A percentile compares a stretch with the other conserved stretches of the same genome.
These are phyloP conservation scores for Tetrapisispora phaffii DNA, from an alignment of 805 yeast genomes.

Conservation along the genomic window DNA sequence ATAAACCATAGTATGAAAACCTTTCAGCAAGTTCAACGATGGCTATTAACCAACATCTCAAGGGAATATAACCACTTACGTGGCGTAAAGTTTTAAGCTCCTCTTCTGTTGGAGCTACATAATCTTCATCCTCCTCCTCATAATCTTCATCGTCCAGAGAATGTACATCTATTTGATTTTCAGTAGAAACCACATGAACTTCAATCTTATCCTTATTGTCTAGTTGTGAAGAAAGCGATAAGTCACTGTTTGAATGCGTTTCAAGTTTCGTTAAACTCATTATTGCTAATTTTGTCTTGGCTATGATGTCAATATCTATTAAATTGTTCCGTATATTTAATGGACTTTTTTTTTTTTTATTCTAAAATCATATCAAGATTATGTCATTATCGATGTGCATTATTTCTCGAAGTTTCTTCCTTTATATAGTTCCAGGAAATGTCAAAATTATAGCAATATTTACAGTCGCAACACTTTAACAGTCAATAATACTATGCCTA, in stretches of 20 bases:
- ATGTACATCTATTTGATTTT: neutral
- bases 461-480: too few species aligned
- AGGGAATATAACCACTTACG: slow-evolving; percentile 38
- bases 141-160: neutral
- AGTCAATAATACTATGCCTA: too few species aligned
- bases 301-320: too few species aligned
- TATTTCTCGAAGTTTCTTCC: too few species aligned
- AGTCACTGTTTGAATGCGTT: neutral
- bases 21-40: slow-evolving; percentile 73
- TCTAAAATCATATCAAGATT: too few species aligned
- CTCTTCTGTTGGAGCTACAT: slow-evolving; percentile 22
- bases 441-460: too few species aligned
- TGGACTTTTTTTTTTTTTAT: too few species aligned
- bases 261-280: neutral
- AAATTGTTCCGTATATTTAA: too few species aligned
- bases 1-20: slow-evolving; percentile 69
- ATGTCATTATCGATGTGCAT: too few species aligned
- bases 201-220: neutral
- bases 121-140: slow-evolving; percentile 5
- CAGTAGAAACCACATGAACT: neutral
- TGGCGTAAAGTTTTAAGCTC: slow-evolving; percentile 23
- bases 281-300: too few species aligned
- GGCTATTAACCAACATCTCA: slow-evolving; percentile 42
- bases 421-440: too few species aligned
- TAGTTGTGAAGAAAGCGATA: slow-evolving; percentile 28